Evolutionary conservation across 2,329 filamentous ascomycete genomes (phyloP).

Genomic region (Penicillium olsonii): DNA sequence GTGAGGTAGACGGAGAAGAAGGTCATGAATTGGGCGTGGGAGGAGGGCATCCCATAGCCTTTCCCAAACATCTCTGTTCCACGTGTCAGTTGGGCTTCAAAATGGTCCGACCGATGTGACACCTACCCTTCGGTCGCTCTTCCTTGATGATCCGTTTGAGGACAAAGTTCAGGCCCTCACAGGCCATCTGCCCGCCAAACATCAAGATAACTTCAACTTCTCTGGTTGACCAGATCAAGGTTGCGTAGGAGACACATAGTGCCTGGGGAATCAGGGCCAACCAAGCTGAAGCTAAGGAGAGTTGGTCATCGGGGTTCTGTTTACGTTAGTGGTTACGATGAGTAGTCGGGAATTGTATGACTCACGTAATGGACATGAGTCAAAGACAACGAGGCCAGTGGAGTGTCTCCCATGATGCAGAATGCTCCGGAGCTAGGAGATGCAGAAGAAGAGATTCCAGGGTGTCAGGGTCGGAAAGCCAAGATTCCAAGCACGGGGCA

Average conservation of each 20-base stretch:
- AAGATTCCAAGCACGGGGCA: neutral
- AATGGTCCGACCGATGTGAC: neutral
- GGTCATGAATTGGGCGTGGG: conserved; percentile 90
- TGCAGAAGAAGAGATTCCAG: neutral
- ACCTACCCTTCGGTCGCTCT: conserved; percentile 76
- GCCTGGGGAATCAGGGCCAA: conserved; percentile 92
- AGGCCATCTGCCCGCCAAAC: conserved; percentile 87
- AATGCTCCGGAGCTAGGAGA: neutral
- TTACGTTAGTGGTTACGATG: neutral
- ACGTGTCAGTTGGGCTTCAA: conserved; percentile 1
- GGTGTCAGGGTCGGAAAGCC: conserved; percentile 2
- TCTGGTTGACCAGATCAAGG: conserved; percentile 85
- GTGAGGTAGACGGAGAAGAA: conserved; percentile 86
- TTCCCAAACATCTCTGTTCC: conserved; percentile 71
- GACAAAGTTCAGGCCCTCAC: conserved; percentile 85
- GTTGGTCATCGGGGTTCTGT: conserved; percentile 78
- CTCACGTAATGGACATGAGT: conserved; percentile 95
- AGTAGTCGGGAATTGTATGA: conserved; percentile 7
- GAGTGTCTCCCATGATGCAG: conserved; percentile 41
- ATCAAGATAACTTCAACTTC: conserved; percentile 87
- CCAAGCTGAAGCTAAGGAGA: conserved; percentile 89
- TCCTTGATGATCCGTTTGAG: conserved; percentile 92
- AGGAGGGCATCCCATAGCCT: conserved; percentile 96
- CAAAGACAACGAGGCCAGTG: conserved; percentile 84
- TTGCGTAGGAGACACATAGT: conserved; percentile 85